Evolutionary conservation across 2,329 filamentous ascomycete species (phyloP), one percentile per base, ranked within the genome.

Genomic region (Neonectria sp.): DNA sequence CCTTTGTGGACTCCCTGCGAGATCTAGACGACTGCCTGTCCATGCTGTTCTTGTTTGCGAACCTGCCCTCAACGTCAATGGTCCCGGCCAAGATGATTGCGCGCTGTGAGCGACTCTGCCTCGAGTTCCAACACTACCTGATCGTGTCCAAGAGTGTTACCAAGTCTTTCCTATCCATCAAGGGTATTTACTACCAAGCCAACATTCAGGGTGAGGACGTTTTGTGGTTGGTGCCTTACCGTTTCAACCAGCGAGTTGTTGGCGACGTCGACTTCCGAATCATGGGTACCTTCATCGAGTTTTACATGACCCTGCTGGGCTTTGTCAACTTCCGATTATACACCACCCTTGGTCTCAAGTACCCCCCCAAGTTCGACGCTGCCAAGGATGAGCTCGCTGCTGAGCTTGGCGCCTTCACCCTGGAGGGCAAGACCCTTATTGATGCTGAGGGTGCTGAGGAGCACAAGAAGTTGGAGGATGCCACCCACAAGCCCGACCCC

Each of bases 111-210:
- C 91, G 94, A 62, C 85, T 99, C 61, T 95, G 92, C 76, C 91
- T 95, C 81, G 96, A 99, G 84, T 99, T 99, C 82, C 93, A 98
- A 84, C 96, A 98, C 86, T 99, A 97, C 82, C 88, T 99, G 70
- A 99, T 99, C 79, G 89, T 92, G 53, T 97, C 95, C 48, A 91
- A 97, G 83, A 95, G 93, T 76, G 85, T 99, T 75, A 93, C 94
- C 78, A 98, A 98, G 85, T 97, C 95, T 0, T 99, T 99, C 85
- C 85, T 99, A 72, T 97, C 95, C 2, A 98, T 99, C 84, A 99
- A 99, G 87, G 96, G 96, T 69, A 98, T 99, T 77, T 99, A 99
- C 86, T 99, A 98, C 83, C 95, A 98, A 84, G 96, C 95, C 27
- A 98, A 92, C 58, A 97, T 99, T 69, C 94, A 98, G 81, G 96